Conservation (phyloP, 108 stramenopile species). For the Fistulifera solaris region DNA sequence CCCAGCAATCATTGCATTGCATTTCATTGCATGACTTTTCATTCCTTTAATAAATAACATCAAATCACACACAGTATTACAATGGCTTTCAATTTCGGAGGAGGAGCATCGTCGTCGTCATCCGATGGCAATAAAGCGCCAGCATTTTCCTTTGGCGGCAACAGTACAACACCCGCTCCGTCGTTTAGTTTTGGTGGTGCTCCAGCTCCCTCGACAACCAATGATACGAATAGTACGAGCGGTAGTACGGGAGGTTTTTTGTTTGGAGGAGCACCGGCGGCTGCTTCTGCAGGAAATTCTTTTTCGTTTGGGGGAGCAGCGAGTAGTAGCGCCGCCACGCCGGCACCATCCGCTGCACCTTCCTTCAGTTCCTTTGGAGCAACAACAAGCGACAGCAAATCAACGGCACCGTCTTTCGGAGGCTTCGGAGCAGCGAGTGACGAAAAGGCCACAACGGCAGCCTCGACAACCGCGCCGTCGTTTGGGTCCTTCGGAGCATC, state of each 20-base stretch:
- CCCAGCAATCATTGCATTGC: too few species aligned
- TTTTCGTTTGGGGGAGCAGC: constrained; percentile 21
- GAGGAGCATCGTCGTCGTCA: too few species aligned
- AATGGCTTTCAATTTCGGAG: too few species aligned
- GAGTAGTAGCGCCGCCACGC: neutral
- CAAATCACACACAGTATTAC: too few species aligned
- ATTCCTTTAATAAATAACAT: too few species aligned
- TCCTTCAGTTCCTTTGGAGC: too few species aligned
- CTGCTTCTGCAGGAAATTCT: neutral
- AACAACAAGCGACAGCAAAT: neutral
- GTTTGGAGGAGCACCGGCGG: constrained; percentile 7
- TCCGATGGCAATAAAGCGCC: too few species aligned
- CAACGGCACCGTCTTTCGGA: neutral
- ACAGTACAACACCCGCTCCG: constrained; percentile 1
- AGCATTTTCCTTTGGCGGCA: neutral
- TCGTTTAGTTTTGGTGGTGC: constrained; percentile 22
- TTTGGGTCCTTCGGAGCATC: too few species aligned
- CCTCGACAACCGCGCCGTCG: constrained; percentile 7
- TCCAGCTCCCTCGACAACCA: constrained; percentile 10
- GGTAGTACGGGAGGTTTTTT: constrained; percentile 6
- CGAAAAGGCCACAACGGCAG: constrained; percentile 2
- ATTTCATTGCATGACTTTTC: too few species aligned
- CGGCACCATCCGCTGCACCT: neutral
- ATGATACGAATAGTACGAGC: constrained; percentile 4
- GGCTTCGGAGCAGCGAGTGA: constrained; percentile 9